These are phyloP conservation scores for Plasmopara muralis DNA, from an alignment of 352 stramenopile genomes.

Conservation along the genomic window DNA sequence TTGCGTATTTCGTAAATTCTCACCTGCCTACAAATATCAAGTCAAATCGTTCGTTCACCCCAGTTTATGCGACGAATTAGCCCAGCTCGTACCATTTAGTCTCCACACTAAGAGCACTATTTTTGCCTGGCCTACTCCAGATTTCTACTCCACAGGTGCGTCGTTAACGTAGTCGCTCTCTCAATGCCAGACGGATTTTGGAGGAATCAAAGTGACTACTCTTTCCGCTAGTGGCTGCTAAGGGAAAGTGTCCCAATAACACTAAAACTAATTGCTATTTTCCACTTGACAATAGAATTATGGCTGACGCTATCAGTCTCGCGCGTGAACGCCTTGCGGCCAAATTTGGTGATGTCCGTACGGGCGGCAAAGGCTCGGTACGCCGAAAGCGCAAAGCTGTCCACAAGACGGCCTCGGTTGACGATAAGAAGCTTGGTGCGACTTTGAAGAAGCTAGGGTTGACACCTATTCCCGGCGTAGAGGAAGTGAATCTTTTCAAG, in stretches of 20 bases:
- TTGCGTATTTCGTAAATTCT: neutral
- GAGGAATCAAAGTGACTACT: too few species aligned
- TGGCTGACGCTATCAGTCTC: conserved; percentile 87
- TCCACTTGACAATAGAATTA: conserved; percentile 24
- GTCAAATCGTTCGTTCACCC: too few species aligned
- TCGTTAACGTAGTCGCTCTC: conserved; percentile 4
- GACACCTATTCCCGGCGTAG: conserved; percentile 96
- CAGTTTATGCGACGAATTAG: conserved; percentile 21
- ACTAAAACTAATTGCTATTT: too few species aligned
- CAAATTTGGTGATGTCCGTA: conserved; percentile 89
- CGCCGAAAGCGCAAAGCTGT: conserved; percentile 95
- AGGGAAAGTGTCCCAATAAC: too few species aligned
- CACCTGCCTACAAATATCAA: too few species aligned
- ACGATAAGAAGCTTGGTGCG: conserved; percentile 97
- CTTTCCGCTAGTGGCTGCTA: too few species aligned
- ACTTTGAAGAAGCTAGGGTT: conserved; percentile 98
- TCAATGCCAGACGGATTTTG: neutral
- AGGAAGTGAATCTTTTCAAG: conserved; percentile 99
- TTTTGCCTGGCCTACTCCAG: conserved; percentile 66
- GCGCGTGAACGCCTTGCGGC: conserved; percentile 77
- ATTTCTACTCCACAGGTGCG: conserved; percentile 29
- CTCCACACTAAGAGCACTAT: conserved; percentile 26
- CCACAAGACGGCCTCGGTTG: conserved; percentile 88
- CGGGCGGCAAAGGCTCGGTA: conserved; percentile 93
- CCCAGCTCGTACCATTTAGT: neutral